Conservation (phyloP, 371 early-diverging fungal genomes). For the Mucor velutinosus region DNA sequence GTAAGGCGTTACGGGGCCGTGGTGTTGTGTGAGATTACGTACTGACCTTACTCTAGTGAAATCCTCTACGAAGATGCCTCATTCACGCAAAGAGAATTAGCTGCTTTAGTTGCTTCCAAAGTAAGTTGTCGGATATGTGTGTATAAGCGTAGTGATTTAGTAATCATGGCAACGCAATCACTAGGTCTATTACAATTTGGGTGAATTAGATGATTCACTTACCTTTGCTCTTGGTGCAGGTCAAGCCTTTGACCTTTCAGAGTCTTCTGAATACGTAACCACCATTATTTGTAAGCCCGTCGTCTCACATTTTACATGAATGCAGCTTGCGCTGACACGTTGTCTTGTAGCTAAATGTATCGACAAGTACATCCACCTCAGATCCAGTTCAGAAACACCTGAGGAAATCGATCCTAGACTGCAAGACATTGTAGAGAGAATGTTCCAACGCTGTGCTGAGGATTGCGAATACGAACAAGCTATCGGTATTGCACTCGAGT, state of each 20-base stretch:
- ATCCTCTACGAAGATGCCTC: conserved; percentile 88
- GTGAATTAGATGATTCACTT: conserved; percentile 93
- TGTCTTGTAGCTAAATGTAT: conserved; percentile 74
- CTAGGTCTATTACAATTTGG: conserved; percentile 91
- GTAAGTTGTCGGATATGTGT: conserved; percentile 38
- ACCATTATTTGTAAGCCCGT: conserved; percentile 84
- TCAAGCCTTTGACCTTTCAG: conserved; percentile 78
- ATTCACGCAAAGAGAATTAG: conserved; percentile 85
- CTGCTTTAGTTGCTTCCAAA: conserved; percentile 96
- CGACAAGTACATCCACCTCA: conserved; percentile 88
- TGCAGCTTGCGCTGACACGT: neutral
- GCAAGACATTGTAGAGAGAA: conserved; percentile 87
- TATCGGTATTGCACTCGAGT: conserved; percentile 94
- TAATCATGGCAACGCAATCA: neutral
- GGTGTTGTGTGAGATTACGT: too few relatives aligned
- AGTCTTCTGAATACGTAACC: conserved; percentile 86
- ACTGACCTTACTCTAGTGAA: conserved; percentile 59
- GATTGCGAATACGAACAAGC: conserved; percentile 89
- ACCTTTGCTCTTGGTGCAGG: conserved; percentile 96
- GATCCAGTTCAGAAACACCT: conserved; percentile 53
- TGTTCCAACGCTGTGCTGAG: conserved; percentile 90
- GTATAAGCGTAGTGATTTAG: neutral
- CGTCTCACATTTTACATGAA: neutral
- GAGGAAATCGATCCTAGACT: conserved; percentile 76
- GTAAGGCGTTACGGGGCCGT: conserved; percentile 40